Evolutionary conservation across 352 stramenopile genomes (phyloP).

Genomic region (Globisporangium yorkense): DNA sequence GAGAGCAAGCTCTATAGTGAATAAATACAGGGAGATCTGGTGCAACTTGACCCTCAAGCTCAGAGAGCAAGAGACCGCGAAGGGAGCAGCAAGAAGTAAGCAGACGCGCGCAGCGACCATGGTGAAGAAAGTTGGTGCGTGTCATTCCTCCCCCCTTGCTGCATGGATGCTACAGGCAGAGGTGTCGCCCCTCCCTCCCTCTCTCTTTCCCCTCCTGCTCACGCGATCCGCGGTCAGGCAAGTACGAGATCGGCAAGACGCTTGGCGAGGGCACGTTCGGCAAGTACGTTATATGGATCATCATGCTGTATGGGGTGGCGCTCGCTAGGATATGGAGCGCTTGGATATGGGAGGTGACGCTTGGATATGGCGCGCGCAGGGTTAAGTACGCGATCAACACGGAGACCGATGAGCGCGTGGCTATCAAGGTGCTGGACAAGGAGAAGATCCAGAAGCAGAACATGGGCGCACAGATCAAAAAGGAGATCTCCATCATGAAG

Average conservation of each 20-base stretch:
- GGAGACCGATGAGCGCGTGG: constrained; percentile 92
- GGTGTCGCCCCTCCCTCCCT: neutral
- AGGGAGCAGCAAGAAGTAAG: neutral
- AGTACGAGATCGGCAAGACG: constrained; percentile 96
- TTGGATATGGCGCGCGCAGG: constrained; percentile 21
- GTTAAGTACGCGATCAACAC: constrained; percentile 95
- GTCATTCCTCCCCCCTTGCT: neutral
- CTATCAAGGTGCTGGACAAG: constrained; percentile 98
- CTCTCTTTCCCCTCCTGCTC: neutral
- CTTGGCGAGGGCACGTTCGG: constrained; percentile 96
- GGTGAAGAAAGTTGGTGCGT: constrained; percentile 60
- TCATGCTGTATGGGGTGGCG: neutral
- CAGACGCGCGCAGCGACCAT: constrained; percentile 12
- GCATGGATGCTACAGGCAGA: neutral
- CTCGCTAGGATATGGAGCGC: neutral
- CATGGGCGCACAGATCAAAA: constrained; percentile 97
- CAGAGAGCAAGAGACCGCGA: neutral
- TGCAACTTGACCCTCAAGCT: neutral
- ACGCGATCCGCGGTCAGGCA: constrained; percentile 58
- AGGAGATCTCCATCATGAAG: constrained; percentile 99
- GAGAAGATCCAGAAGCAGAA: constrained; percentile 98
- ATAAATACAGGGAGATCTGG: neutral
- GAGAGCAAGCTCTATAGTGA: neutral
- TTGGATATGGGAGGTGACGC: neutral
- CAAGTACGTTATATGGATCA: constrained; percentile 66